Conservation (phyloP, 1,139 yeast genomes). For the Diutina rugosa region DNA sequence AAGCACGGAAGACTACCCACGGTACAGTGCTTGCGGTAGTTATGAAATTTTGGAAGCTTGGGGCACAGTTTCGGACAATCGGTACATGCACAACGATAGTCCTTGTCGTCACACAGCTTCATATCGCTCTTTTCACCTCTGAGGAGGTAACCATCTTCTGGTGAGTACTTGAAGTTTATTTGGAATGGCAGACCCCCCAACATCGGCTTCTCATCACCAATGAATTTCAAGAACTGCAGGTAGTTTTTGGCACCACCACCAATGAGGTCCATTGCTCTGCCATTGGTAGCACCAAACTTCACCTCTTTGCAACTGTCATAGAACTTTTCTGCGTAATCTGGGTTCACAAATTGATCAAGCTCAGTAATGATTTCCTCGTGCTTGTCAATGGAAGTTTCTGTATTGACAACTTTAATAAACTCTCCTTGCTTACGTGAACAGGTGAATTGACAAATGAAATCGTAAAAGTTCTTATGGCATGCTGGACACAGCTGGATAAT, state of each 20-base stretch:
- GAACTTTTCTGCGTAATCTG: constrained; percentile 46
- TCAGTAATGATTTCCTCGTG: constrained; percentile 58
- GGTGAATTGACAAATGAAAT: constrained; percentile 78
- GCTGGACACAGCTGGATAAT: constrained; percentile 91
- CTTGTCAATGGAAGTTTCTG: constrained; percentile 33
- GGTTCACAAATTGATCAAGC: constrained; percentile 49
- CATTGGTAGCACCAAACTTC: constrained; percentile 89
- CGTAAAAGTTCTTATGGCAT: constrained; percentile 73
- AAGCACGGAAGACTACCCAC: constrained; percentile 63
- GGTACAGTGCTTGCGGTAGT: constrained; percentile 27
- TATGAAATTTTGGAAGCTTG: constrained; percentile 30
- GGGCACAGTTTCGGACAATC: constrained; percentile 86
- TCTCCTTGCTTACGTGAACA: constrained; percentile 77
- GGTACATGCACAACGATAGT: constrained; percentile 76
- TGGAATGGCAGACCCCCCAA: constrained; percentile 95
- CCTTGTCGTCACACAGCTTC: constrained; percentile 48
- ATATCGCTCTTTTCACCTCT: constrained; percentile 38
- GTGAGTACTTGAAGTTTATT: constrained; percentile 55
- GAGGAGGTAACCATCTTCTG: constrained; percentile 20
- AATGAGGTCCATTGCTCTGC: constrained; percentile 90
- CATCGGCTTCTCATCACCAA: constrained; percentile 89
- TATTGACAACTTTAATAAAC: constrained; percentile 56
- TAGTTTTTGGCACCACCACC: constrained; percentile 90
- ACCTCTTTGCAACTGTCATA: constrained; percentile 81
- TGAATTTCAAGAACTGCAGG: constrained; percentile 61